These are phyloP conservation scores for Alternaria triticimaculans DNA, from an alignment of 2,329 filamentous ascomycete species.

Conservation along the genomic window DNA sequence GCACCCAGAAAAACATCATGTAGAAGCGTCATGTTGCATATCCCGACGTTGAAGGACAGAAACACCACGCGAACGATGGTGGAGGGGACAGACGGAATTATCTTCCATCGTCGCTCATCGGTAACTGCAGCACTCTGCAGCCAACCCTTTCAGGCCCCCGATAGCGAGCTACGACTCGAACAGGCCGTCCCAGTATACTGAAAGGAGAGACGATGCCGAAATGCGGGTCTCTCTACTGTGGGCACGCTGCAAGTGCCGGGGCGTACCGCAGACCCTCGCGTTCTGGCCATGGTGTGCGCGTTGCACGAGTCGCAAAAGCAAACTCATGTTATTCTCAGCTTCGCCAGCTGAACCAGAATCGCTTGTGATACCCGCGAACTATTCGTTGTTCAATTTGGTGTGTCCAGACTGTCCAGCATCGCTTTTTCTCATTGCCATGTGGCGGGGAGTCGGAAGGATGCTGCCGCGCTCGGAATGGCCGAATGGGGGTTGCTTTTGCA, in stretches of 20 bases:
- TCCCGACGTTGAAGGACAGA: not conserved
- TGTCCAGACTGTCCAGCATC: not conserved
- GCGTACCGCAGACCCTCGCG: not conserved
- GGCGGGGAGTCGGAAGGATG: not conserved
- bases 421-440: not conserved
- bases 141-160: not conserved
- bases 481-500: not conserved
- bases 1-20: not conserved
- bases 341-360: not conserved
- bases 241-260: not conserved
- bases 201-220: not conserved
- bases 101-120: not conserved
- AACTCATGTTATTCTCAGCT: not conserved
- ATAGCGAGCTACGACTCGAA: not conserved
- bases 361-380: not conserved
- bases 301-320: not conserved
- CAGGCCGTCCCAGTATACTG: not conserved
- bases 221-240: not conserved
- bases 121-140: not conserved
- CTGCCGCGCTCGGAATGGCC: not conserved
- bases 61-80: not conserved
- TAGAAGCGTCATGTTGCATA: conserved; percentile 6
- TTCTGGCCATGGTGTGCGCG: not conserved
- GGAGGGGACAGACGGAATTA: not conserved
- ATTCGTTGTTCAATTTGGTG: not conserved